Conservation (phyloP, 148 eudicot species). For the Silene uniflora region DNA sequence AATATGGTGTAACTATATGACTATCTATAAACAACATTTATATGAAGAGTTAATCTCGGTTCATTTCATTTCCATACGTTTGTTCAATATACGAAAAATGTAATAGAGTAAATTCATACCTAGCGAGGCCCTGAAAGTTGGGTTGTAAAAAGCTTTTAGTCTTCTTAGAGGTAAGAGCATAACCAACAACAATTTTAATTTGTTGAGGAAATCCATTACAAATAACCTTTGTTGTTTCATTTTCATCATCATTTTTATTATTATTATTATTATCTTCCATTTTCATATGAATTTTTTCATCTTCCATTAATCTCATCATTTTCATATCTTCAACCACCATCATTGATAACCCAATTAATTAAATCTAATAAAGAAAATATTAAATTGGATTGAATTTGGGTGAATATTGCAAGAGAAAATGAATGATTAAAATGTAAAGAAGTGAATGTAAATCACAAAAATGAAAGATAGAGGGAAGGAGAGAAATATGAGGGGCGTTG, state of each 20-base stretch:
- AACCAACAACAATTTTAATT: conserved; percentile 68
- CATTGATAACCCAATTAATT: neutral
- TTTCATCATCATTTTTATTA: neutral
- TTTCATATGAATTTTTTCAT: conserved; percentile 9
- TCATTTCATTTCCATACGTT: too few species aligned
- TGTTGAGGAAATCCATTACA: conserved; percentile 31
- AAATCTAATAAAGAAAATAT: neutral
- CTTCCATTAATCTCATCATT: conserved; percentile 27
- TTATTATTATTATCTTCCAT: conserved; percentile 9
- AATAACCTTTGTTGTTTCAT: conserved; percentile 7
- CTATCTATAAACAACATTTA: too few species aligned
- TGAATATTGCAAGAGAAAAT: too few species aligned
- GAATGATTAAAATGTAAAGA: too few species aligned
- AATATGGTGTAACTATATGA: too few species aligned
- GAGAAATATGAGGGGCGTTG: neutral
- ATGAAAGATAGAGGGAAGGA: neutral
- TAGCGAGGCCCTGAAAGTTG: conserved; percentile 67
- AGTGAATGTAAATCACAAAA: neutral
- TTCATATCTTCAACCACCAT: conserved; percentile 44
- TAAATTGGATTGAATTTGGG: too few species aligned
- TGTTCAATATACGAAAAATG: neutral
- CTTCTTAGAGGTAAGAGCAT: conserved; percentile 90
- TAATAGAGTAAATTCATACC: conserved; percentile 33
- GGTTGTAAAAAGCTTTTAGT: conserved; percentile 88
- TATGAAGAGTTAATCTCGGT: too few species aligned